These are phyloP conservation scores for Speleostelium caveatum DNA, from an alignment of 78 protist genomes.

Conservation along the genomic window DNA sequence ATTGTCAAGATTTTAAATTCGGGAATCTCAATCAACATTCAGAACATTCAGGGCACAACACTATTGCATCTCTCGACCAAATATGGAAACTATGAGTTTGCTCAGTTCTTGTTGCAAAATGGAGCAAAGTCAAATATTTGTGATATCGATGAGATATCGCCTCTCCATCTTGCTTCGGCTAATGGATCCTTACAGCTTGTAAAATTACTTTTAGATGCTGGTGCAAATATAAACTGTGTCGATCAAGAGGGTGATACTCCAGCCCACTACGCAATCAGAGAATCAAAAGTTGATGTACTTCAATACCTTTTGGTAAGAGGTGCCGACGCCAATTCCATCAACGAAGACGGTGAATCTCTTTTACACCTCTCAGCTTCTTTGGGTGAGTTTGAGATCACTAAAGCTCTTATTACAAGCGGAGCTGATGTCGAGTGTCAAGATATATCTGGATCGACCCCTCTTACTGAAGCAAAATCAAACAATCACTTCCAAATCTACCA, in stretches of 20 bases:
- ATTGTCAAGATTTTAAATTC: constrained; percentile 23
- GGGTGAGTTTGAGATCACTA: constrained; percentile 24
- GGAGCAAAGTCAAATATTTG: constrained; percentile 51
- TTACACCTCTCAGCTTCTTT: constrained; percentile 44
- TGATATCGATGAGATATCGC: constrained; percentile 6
- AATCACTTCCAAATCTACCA: constrained; percentile 2
- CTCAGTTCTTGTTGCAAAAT: constrained; percentile 17
- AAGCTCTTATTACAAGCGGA: constrained; percentile 24
- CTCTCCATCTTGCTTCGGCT: constrained; percentile 32
- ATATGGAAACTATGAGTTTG: background rate
- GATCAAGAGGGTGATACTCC: constrained; percentile 70
- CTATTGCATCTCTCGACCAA: constrained; percentile 26
- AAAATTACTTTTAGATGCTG: constrained; percentile 1
- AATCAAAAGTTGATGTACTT: background rate
- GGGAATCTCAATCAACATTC: constrained; percentile 19
- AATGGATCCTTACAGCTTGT: constrained; percentile 11
- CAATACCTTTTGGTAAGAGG: background rate
- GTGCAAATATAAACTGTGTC: constrained; percentile 18
- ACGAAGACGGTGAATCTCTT: constrained; percentile 72
- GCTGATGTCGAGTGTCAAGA: constrained; percentile 7
- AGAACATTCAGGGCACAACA: constrained; percentile 42
- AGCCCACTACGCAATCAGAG: constrained; percentile 52
- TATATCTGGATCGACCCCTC: constrained; percentile 30
- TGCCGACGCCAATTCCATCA: constrained; percentile 30
- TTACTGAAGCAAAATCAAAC: constrained; percentile 51